Percentiles rank a stretch among this genome's conserved stretches.
phyloP scores from a whole-genome alignment of 176 grass and related monocot species.

The Juncus inflexus region DNA sequence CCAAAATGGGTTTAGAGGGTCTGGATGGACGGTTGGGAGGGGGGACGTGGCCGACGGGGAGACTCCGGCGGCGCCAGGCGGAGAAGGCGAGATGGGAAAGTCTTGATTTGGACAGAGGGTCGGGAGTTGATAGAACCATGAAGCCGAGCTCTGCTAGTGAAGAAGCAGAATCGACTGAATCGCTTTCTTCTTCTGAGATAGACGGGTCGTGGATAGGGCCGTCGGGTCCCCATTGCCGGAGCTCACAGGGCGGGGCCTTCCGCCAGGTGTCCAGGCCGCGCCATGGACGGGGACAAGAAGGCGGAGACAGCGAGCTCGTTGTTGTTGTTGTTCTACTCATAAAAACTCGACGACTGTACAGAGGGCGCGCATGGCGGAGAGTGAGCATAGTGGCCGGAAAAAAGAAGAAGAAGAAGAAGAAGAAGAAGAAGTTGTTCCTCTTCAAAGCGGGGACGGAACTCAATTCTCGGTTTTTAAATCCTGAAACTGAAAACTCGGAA shows the following conservation, averaged over 20 bases:
- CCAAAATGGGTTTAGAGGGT: constrained; percentile 57
- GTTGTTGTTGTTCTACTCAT: constrained; percentile 17
- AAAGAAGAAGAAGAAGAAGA: no score
- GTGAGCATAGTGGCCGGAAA: constrained; percentile 20
- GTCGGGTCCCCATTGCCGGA: constrained; percentile 56
- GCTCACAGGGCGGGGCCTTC: constrained; percentile 38
- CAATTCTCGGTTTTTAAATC: no score
- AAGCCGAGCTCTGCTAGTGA: constrained; percentile 68
- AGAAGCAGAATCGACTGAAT: constrained; percentile 14
- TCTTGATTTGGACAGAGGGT: constrained; percentile 56
- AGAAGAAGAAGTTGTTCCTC: no score
- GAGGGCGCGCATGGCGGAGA: constrained; percentile 16
- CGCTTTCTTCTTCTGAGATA: neutral
- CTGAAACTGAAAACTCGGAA: no score
- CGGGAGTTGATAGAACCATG: constrained; percentile 59
- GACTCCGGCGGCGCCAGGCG: constrained; percentile 32
- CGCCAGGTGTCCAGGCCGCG: constrained; percentile 68
- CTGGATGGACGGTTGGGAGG: constrained; percentile 52
- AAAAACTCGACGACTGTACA: constrained; percentile 3
- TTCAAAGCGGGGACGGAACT: no score
- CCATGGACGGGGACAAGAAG: constrained; percentile 46
- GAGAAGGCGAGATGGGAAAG: constrained; percentile 77
- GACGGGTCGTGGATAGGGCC: constrained; percentile 40
- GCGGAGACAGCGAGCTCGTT: constrained; percentile 10
- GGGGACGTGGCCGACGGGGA: constrained; percentile 38